A percentile compares a stretch with the other conserved stretches of the same genome.
phyloP scores from a whole-genome alignment of 78 protist species.

The Dictyostelium citrinum region DNA sequence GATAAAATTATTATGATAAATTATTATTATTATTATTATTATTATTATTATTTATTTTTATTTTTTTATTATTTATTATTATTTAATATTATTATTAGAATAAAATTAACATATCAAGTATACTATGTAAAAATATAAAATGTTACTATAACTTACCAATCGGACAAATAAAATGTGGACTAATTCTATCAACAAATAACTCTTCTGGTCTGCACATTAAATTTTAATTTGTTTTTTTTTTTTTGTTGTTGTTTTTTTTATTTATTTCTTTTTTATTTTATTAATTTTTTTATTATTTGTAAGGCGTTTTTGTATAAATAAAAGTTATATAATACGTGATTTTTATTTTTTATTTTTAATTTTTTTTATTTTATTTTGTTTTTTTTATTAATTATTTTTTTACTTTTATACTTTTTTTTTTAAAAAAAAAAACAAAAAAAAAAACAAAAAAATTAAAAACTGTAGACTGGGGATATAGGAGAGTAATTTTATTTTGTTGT shows the following conservation, averaged over 20 bases:
- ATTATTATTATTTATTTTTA: no score
- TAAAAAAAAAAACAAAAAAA: no score
- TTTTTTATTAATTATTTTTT: not conserved
- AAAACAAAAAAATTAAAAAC: not conserved
- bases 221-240: not conserved
- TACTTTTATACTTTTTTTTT: no score
- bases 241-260: not conserved
- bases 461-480: not conserved
- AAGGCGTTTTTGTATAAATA: no score
- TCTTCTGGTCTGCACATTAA: constrained; percentile 77
- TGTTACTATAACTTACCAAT: constrained; percentile 20
- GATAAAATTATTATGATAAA: no score
- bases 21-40: not conserved
- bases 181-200: constrained; percentile 69
- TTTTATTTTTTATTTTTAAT: not conserved
- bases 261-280: not conserved
- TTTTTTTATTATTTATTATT: no score
- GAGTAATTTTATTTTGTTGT: no score
- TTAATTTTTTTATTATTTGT: not conserved
- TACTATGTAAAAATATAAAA: not conserved
- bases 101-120: not conserved
- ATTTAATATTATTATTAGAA: no score
- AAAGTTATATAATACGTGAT: no score
- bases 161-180: constrained; percentile 74
- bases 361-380: not conserved